Evolutionary conservation across 2,329 filamentous ascomycete species (phyloP), one percentile per base, ranked within the genome.

Genomic region (Colletotrichum tanaceti): DNA sequence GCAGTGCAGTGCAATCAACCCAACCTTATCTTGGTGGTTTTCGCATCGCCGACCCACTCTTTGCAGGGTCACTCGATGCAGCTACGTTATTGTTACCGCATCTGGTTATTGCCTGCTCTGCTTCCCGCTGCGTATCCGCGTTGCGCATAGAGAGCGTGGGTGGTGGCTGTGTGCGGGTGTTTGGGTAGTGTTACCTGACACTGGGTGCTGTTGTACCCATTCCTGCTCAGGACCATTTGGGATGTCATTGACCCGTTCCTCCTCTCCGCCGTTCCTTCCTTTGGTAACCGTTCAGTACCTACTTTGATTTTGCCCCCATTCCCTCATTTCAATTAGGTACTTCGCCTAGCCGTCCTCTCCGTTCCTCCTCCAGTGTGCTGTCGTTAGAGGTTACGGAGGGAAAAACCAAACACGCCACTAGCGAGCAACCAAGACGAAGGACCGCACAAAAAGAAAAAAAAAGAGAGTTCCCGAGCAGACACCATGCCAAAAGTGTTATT

Each of bases 1-100:
- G 32, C 32, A 35, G 32, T 35, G 32, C 32, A 35, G 32, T 35
- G 32, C 10, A 35, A 35, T 35, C 64, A 53, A 58, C 59, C 60
- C 58, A 64, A 63, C 59, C 61, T 68, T 58, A 65, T 47, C 65
- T 65, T 58, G 32, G 39, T 59, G n/a, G 44, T 59, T 54, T 18
- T 13, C 28, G 35, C 47, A 55, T 43, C 41, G 47, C 61, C 38
- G 54, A 41, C 50, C 61, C 54, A 68, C 61, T 55, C 32, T 14
- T 13, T 22, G 32, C 46, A 49, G 32, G 49, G 41, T 16, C 28
- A 20, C 54, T 24, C 7, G 46, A 38, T 54, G 65, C 54, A 44
- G 32, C 65, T 60, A 54, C 49, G 52, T 57, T 44, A 39, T 59
- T 55, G 54, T 54, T 58, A 54, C 61, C 52, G 54, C 61, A 59